Base-by-base conservation (phyloP, 768 basidiomycete species). In the Tremella yokohamensis region DNA sequence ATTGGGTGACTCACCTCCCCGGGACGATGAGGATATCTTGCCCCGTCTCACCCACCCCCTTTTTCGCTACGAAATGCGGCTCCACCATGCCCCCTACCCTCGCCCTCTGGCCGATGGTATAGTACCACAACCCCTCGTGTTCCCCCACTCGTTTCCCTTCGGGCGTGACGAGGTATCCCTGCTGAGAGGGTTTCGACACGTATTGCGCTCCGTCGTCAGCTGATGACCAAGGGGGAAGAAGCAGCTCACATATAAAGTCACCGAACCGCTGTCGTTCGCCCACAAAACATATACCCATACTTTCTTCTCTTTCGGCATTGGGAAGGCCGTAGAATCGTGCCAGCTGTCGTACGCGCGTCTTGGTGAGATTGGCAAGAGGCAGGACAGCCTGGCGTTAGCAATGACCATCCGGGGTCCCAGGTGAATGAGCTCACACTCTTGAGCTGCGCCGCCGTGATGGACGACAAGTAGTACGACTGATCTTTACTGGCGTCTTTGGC, bases 271-370 rank as follows among this genome's bases (percentile, higher is more conserved):
- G 80, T 68, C 86, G 84, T 70, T 92, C 84, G 3, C 92, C 93
- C 1, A 98, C 85, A 63, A 98, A 98, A 69, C 93, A 98, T 16
- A 98, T 82, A 0, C 93, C 93, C 84, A 94, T 91, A 75, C 89
- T 91, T 70, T 98, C 93, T 16, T 80, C 81, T 58, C 89, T 81
- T 2, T 82, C 80, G 0, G 89, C 88, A 2, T 86, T 91, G 2
- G 86, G 85, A 18, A 97, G 76, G 0, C 74, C 77, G 72, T 82
- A 82, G 29, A 82, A 71, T 8, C 76, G 76, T 0, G 93, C 93
- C 16, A 94, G 78, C 57, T 82, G 79, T 13, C 90, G 82, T 0
- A 96, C 89, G 63, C 86, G 79, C 0, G 80, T 62, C 76, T 98
- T 98, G 6, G 77, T 81, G 8, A 87, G 69, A 12, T 78, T 70